These are phyloP conservation scores for Nothophaeocryptopus gaeumannii DNA, from an alignment of 2,329 filamentous ascomycete species.

Conservation along the genomic window DNA sequence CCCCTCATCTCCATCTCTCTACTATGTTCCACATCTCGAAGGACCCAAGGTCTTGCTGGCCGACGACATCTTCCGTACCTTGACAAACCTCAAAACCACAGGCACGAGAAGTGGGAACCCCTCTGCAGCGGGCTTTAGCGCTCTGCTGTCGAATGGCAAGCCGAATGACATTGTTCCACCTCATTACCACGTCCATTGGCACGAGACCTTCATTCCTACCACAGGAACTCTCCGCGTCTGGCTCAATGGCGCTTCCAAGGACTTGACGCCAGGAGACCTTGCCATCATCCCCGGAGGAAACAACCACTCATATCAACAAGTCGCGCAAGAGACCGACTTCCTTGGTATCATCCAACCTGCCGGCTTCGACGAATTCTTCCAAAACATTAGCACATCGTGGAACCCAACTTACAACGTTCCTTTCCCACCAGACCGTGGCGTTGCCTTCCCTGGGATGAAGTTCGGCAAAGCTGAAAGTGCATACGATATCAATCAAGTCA, in stretches of 20 bases:
- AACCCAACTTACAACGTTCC: conserved; percentile 15
- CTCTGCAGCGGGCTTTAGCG: too few relatives aligned
- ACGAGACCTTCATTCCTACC: conserved; percentile 17
- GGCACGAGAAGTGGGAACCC: too few relatives aligned
- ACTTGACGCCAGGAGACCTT: conserved; percentile 17
- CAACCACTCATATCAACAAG: conserved; percentile 18
- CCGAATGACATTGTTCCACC: too few relatives aligned
- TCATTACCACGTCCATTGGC: conserved; percentile 12
- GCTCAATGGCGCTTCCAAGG: conserved; percentile 12
- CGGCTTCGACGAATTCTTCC: conserved; percentile 20
- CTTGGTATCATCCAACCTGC: conserved; percentile 18
- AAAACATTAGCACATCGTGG: conserved; percentile 14
- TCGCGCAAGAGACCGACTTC: conserved; percentile 17
- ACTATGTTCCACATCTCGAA: too few relatives aligned
- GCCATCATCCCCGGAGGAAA: conserved; percentile 15
- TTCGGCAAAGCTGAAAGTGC: conserved; percentile 1
- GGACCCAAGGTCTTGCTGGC: too few relatives aligned
- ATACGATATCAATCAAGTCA: conserved; percentile 16
- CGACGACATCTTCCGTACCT: too few relatives aligned
- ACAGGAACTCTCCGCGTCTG: conserved; percentile 12
- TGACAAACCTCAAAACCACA: too few relatives aligned
- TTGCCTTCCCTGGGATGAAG: conserved; percentile 6
- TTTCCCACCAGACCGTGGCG: conserved; percentile 15
- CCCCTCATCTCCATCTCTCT: too few relatives aligned
- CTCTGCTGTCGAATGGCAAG: too few relatives aligned